phyloP scores from a whole-genome alignment of 108 stramenopile genomes.

The Schizochytrium sp. region DNA sequence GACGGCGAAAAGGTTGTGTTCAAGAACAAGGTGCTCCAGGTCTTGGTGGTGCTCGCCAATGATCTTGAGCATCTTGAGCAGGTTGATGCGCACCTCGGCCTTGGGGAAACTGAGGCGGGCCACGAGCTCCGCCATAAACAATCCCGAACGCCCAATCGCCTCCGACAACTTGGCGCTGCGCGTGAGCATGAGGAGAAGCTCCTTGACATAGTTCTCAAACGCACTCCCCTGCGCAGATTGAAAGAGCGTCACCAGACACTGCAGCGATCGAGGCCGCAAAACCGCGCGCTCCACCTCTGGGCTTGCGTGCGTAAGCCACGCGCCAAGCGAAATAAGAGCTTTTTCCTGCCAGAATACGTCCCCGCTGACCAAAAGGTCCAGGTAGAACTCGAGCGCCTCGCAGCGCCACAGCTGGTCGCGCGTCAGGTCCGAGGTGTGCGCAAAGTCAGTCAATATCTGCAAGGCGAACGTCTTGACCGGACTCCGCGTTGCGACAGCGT shows the following conservation, averaged over 20 bases:
- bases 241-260: slow-evolving; percentile 1
- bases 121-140: slow-evolving; percentile 10
- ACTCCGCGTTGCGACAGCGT: slow-evolving; percentile 1
- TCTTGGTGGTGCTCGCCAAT: slow-evolving; percentile 14
- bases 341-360: slow-evolving; percentile 14
- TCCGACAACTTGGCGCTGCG: not conserved
- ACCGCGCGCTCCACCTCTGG: not conserved
- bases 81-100: slow-evolving; percentile 7
- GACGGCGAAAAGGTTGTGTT: not conserved
- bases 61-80: slow-evolving; percentile 16
- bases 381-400: slow-evolving; percentile 9
- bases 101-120: slow-evolving; percentile 2
- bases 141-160: not conserved
- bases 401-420: slow-evolving; percentile 17
- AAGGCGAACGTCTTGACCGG: not conserved
- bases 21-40: slow-evolving; percentile 6
- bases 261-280: not conserved
- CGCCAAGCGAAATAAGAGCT: slow-evolving; percentile 1
- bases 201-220: slow-evolving; percentile 13
- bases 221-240: not conserved
- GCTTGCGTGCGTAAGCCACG: not conserved
- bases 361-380: not conserved
- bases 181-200: not conserved
- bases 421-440: slow-evolving; percentile 2
- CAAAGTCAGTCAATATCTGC: slow-evolving; percentile 9